Percentiles rank a stretch among this genome's conserved stretches.
These are phyloP conservation scores for Aspergillus vadensis DNA, from an alignment of 2,329 filamentous ascomycete genomes.

Conservation along the genomic window DNA sequence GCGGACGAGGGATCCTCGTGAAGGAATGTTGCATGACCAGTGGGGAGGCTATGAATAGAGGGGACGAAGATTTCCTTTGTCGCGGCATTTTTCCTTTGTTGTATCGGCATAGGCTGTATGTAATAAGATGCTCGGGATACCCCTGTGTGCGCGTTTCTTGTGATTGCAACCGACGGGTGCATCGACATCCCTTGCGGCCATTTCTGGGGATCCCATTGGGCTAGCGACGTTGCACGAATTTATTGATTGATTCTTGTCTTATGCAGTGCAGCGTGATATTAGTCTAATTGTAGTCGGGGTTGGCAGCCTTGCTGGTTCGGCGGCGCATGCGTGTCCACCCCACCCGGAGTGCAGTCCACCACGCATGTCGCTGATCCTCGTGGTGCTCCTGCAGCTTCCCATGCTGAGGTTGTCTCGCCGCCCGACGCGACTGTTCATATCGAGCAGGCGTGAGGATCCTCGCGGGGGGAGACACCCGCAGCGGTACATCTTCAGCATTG, in stretches of 20 bases:
- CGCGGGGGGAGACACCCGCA: constrained; percentile 13
- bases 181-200: neutral
- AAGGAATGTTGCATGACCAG: neutral
- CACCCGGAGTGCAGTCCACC: constrained; percentile 9
- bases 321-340: constrained; percentile 14
- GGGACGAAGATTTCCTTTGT: constrained; percentile 9
- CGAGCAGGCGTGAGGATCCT: constrained; percentile 18
- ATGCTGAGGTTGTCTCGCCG: neutral
- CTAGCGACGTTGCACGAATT: constrained; percentile 2
- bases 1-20: constrained; percentile 16
- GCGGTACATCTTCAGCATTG: neutral
- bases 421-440: constrained; percentile 14
- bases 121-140: constrained; percentile 33
- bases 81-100: constrained; percentile 22
- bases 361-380: neutral
- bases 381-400: neutral
- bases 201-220: constrained; percentile 5
- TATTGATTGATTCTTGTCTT: neutral
- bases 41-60: neutral
- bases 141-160: constrained; percentile 18
- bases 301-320: neutral
- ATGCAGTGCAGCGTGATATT: neutral
- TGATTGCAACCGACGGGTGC: neutral
- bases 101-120: constrained; percentile 30
- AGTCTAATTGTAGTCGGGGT: neutral